Evolutionary conservation across 2,329 filamentous ascomycete species (phyloP).

Genomic region (Pyrenochaeta sp.): DNA sequence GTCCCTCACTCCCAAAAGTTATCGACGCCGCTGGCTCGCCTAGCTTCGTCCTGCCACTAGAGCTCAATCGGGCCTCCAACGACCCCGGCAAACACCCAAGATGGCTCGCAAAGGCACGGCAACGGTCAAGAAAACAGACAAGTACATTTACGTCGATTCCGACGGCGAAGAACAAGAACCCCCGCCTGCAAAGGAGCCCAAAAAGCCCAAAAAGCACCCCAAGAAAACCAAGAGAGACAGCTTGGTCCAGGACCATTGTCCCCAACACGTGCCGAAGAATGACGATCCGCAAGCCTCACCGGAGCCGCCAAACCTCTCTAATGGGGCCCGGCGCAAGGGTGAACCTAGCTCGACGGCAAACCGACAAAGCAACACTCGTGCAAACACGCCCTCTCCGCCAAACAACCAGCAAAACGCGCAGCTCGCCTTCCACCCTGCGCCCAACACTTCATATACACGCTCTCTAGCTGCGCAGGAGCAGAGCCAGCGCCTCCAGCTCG

Average conservation of each 20-base stretch:
- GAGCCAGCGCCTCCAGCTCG: too few relatives aligned
- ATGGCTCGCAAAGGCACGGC: conserved; percentile 35
- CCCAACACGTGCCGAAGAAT: conserved; percentile 13
- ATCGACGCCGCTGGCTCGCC: conserved; percentile 29
- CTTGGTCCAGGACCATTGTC: background rate
- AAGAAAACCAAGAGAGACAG: background rate
- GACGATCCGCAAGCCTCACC: conserved; percentile 16
- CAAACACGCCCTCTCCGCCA: conserved; percentile 11
- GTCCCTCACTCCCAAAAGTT: conserved; percentile 24
- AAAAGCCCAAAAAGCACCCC: background rate
- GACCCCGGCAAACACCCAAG: conserved; percentile 22
- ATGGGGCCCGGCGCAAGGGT: too few relatives aligned
- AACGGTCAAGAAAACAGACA: conserved; percentile 26
- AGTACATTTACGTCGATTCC: conserved; percentile 18
- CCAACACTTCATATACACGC: too few relatives aligned
- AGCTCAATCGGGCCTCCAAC: conserved; percentile 24
- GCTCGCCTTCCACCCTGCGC: too few relatives aligned
- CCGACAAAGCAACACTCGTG: conserved; percentile 18
- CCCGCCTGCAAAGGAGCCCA: background rate
- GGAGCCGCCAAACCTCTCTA: conserved; percentile 28
- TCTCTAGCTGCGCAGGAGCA: too few relatives aligned
- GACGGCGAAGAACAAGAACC: conserved; percentile 12
- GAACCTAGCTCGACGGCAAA: too few relatives aligned
- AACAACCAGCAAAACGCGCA: too few relatives aligned
- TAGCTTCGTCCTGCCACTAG: conserved; percentile 35